Conservation (phyloP, 2,329 filamentous ascomycete genomes). For the Fusarium chlamydosporum region DNA sequence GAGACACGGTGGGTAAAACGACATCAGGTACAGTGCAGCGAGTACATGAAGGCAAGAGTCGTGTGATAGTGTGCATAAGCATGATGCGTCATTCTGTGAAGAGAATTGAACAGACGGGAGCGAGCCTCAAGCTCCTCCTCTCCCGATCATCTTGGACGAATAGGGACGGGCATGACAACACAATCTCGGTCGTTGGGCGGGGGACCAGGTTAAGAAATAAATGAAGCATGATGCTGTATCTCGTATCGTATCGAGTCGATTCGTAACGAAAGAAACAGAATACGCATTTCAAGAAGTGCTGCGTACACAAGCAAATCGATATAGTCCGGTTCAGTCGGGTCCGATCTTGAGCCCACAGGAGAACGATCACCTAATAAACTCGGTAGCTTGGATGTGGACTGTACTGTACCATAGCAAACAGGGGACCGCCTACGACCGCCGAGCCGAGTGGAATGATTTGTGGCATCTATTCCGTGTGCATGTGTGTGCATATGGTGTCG, state of each 20-base stretch:
- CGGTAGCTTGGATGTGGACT: background rate
- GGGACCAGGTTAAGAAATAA: slow-evolving; percentile 32
- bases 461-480: slow-evolving; percentile 7
- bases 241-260: slow-evolving; percentile 6
- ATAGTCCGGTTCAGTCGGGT: background rate
- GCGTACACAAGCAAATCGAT: slow-evolving; percentile 14
- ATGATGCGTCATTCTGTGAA: slow-evolving; percentile 22
- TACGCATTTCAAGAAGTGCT: background rate
- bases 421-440: slow-evolving; percentile 1
- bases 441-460: slow-evolving; percentile 14
- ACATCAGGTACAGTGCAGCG: slow-evolving; percentile 39
- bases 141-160: slow-evolving; percentile 3
- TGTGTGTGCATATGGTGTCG: too few species aligned
- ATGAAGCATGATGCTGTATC: slow-evolving; percentile 23
- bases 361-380: background rate
- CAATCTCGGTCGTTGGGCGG: slow-evolving; percentile 11
- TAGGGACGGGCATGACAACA: slow-evolving; percentile 17
- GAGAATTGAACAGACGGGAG: background rate
- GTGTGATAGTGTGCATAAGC: slow-evolving; percentile 30
- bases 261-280: slow-evolving; percentile 4
- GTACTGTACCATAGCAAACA: background rate
- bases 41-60: slow-evolving; percentile 19
- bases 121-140: background rate
- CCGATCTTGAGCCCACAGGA: slow-evolving; percentile 11
- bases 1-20: slow-evolving; percentile 53